phyloP scores from a whole-genome alignment of 352 stramenopile species.

The Phytophthora multivora region DNA sequence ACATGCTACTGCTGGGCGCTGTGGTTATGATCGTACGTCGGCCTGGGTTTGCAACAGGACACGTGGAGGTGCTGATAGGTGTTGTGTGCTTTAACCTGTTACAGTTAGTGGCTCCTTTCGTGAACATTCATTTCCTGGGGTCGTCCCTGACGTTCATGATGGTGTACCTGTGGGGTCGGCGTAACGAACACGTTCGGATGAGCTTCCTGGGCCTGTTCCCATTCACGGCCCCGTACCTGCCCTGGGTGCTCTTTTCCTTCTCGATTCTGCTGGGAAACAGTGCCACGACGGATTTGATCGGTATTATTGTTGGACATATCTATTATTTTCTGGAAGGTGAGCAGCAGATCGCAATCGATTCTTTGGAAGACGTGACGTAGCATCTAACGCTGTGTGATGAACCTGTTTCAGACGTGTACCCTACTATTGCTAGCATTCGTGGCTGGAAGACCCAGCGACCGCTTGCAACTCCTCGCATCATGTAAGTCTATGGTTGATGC shows the following conservation, averaged over 20 bases:
- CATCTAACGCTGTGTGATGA: constrained; percentile 13
- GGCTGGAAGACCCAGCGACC: constrained; percentile 93
- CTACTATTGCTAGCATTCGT: constrained; percentile 94
- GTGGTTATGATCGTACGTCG: constrained; percentile 91
- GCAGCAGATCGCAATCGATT: not conserved
- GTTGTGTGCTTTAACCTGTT: constrained; percentile 7
- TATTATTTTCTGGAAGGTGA: constrained; percentile 99
- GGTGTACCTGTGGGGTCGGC: constrained; percentile 98
- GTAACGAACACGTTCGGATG: constrained; percentile 97
- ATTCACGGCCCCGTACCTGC: constrained; percentile 98
- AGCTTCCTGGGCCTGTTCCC: constrained; percentile 97
- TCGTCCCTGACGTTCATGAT: constrained; percentile 99
- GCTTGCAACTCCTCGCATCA: constrained; percentile 90
- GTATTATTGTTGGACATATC: constrained; percentile 98
- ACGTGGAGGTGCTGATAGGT: not conserved
- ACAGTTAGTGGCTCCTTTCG: constrained; percentile 94
- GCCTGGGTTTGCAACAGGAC: not conserved
- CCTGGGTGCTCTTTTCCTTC: constrained; percentile 98
- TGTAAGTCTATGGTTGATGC: constrained; percentile 61
- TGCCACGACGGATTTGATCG: constrained; percentile 97
- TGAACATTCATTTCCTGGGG: constrained; percentile 97
- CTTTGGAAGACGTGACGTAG: not conserved
- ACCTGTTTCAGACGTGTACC: constrained; percentile 93
- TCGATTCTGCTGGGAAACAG: constrained; percentile 95
- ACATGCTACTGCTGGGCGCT: constrained; percentile 97